Base-by-base conservation (phyloP, 2,329 filamentous ascomycete species). In the Pseudovirgaria hyperparasitica region DNA sequence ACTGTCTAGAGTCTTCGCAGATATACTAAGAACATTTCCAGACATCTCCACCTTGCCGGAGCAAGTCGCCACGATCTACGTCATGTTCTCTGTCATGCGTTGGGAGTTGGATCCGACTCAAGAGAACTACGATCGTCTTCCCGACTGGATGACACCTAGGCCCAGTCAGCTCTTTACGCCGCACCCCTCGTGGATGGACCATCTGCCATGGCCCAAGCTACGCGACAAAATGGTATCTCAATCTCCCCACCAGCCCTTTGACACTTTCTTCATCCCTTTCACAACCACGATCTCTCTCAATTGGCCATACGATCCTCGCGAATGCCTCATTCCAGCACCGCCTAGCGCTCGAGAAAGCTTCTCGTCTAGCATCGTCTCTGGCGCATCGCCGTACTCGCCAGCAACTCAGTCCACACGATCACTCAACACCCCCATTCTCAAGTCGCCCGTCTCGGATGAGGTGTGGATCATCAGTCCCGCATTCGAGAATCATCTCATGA, bases 11-110 rank as follows among this genome's bases (percentile, higher is more conserved):
- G 70, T 92, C 9, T 82, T 92, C 46, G 86, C 81, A 22, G 82
- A 92, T 50, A 84, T 92, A 32, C 62, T 92, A 8, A 65, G 70
- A 36, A 82, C 78, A n/a, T 92, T 92, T 41, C 82, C 84, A 0
- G 76, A 81, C 40, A 72, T 93, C 16, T 70, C 67, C 4, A 67
- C 65, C n/a, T 64, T 92, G 0, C 84, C 85, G 0, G 84, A 92
- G 54, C 77, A 81, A 42, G 72, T 92, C 0, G 84, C 79, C 6
- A 72, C 82, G 5, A 64, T 92, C 6, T 92, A 86, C 49, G 61
- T 78, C 45, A 92, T 92, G 81, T 92, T 92, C 53, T 65, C 86
- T 17, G 48, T 85, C 36, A 82, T 90, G 76, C 54, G 59, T 22
- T 93, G 85, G 82, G 75, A 82, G 48, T 78, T 92, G 30, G 71